These are phyloP conservation scores for Lumnitzera littorea DNA, from an alignment of 345 rosid genomes.

Conservation along the genomic window DNA sequence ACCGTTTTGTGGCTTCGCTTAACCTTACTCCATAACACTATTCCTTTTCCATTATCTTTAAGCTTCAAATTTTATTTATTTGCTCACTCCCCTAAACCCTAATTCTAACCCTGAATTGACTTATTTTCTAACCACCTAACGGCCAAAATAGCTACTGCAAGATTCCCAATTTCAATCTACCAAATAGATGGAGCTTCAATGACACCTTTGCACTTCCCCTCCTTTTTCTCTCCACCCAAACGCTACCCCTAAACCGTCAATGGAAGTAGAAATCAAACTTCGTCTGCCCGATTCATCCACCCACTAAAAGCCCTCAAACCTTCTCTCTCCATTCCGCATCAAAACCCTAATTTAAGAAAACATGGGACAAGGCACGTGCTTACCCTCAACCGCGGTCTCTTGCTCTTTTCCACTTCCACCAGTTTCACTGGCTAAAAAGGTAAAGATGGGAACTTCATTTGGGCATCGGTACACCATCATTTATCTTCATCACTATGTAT, in stretches of 20 bases:
- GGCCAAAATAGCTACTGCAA: too few relatives aligned
- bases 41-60: too few relatives aligned
- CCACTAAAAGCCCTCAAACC: slow-evolving; percentile 27
- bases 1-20: too few relatives aligned
- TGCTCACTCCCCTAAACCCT: too few relatives aligned
- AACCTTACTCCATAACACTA: too few relatives aligned
- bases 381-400: slow-evolving; percentile 40
- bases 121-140: too few relatives aligned
- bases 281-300: slow-evolving; percentile 29
- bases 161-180: too few relatives aligned
- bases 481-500: too few relatives aligned
- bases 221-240: slow-evolving; percentile 10
- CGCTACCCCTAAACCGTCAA: slow-evolving; percentile 9
- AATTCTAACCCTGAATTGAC: too few relatives aligned
- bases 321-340: slow-evolving; percentile 42
- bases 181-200: slow-evolving; percentile 1
- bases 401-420: slow-evolving; percentile 66
- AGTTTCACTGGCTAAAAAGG: slow-evolving; percentile 71
- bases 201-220: not conserved
- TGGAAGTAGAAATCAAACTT: slow-evolving; percentile 69
- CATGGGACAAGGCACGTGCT: slow-evolving; percentile 65
- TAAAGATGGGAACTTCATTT: not conserved
- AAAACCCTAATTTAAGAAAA: slow-evolving; percentile 48
- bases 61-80: too few relatives aligned
- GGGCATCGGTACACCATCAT: too few relatives aligned